A percentile compares a stretch with the other conserved stretches of the same genome.
These are phyloP conservation scores for Trichosporon faecale DNA, from an alignment of 1,284 basidiomycete species.

Conservation along the genomic window DNA sequence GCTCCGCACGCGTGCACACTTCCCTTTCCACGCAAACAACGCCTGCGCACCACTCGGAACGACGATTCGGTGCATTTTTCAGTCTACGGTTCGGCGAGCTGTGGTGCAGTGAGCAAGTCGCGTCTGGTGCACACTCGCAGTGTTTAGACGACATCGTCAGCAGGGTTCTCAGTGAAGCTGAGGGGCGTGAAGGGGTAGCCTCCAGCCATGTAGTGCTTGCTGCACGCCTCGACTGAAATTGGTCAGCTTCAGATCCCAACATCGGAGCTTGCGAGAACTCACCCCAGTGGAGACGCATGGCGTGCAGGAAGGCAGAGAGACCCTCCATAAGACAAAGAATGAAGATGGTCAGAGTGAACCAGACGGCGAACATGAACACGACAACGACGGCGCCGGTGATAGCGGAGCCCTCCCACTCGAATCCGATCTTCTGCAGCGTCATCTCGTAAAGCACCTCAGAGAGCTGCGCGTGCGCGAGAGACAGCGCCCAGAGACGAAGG, in stretches of 20 bases:
- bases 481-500: conserved; percentile 96
- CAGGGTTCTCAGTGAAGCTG: conserved; percentile 37
- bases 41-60: neutral
- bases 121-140: neutral
- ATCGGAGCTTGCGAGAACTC: conserved; percentile 61
- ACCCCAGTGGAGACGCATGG: conserved; percentile 87
- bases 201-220: conserved; percentile 90
- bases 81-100: neutral
- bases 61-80: neutral
- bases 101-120: neutral
- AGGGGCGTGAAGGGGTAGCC: conserved; percentile 61
- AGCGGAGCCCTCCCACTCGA: conserved; percentile 52
- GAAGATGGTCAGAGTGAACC: conserved; percentile 75
- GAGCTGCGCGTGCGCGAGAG: conserved; percentile 94
- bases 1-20: neutral
- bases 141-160: neutral
- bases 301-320: conserved; percentile 90
- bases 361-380: conserved; percentile 66
- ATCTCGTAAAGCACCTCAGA: conserved; percentile 91
- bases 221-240: conserved; percentile 81
- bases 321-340: conserved; percentile 94
- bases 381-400: conserved; percentile 60
- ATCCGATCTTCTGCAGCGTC: conserved; percentile 64
- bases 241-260: conserved; percentile 14
- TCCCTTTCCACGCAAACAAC: neutral